Percentiles rank a stretch among this genome's conserved stretches.
Conservation (phyloP, 164 flowering plant species). For the Platanus orientalis region DNA sequence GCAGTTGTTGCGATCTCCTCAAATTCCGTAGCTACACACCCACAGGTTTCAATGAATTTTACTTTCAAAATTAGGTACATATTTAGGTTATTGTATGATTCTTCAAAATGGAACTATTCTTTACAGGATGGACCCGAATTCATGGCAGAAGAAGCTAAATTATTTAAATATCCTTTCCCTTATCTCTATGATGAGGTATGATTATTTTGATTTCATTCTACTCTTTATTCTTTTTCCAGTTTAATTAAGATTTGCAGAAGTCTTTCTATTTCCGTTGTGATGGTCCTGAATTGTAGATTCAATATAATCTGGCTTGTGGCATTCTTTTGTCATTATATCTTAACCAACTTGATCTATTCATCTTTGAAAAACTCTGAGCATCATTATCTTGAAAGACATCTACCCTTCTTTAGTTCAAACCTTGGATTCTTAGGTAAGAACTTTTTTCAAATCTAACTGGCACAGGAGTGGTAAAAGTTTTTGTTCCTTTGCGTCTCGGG, state of each 20-base stretch:
- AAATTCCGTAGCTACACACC: conserved; percentile 73
- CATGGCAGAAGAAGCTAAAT: conserved; percentile 89
- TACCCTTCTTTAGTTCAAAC: too few relatives aligned
- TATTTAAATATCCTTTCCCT: conserved; percentile 72
- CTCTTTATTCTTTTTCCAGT: not conserved
- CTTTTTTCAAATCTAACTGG: too few relatives aligned
- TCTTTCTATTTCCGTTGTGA: not conserved
- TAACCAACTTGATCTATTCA: too few relatives aligned
- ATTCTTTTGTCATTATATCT: too few relatives aligned
- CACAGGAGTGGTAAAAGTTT: too few relatives aligned
- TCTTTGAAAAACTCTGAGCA: too few relatives aligned
- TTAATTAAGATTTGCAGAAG: not conserved
- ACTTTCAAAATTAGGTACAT: conserved; percentile 17
- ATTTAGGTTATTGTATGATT: conserved; percentile 18
- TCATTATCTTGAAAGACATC: too few relatives aligned
- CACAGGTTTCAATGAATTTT: conserved; percentile 54
- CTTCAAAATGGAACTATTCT: conserved; percentile 15
- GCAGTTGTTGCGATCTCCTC: conserved; percentile 92
- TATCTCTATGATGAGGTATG: conserved; percentile 87
- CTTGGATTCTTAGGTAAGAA: too few relatives aligned
- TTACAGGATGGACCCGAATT: conserved; percentile 87
- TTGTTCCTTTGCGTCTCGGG: too few relatives aligned
- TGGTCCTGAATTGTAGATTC: not conserved
- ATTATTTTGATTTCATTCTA: not conserved
- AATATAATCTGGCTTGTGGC: not conserved